These are phyloP conservation scores for Nicotiana sylvestris DNA, from an alignment of 257 asterid genomes.

Conservation along the genomic window DNA sequence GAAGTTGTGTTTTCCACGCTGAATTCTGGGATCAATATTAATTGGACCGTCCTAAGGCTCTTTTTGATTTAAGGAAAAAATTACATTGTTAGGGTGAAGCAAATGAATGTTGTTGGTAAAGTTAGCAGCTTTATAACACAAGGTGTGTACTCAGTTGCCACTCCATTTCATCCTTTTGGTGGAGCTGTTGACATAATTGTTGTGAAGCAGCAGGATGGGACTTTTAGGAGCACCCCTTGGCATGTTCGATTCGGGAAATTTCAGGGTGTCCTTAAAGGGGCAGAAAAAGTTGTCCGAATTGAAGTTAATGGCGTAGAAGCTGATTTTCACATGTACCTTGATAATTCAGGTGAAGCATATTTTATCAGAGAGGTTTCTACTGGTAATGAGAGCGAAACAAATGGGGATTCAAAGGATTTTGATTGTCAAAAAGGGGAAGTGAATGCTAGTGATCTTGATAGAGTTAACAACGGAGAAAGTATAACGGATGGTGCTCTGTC, in stretches of 20 bases:
- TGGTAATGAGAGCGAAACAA: constrained; percentile 32
- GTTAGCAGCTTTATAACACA: constrained; percentile 67
- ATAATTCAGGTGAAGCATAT: constrained; percentile 86
- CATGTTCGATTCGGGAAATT: constrained; percentile 89
- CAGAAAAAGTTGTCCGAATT: constrained; percentile 70
- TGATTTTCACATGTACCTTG: constrained; percentile 73
- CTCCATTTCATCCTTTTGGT: constrained; percentile 94
- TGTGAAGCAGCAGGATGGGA: constrained; percentile 77
- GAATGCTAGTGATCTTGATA: constrained; percentile 14
- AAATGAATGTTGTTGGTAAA: constrained; percentile 83
- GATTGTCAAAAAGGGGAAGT: constrained; percentile 27
- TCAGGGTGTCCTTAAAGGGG: constrained; percentile 87
- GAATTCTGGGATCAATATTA: not conserved
- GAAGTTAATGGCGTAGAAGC: constrained; percentile 84
- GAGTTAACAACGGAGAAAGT: constrained; percentile 19
- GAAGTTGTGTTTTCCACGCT: not conserved
- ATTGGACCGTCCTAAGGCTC: not conserved
- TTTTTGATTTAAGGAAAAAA: too few relatives aligned
- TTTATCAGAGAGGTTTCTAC: constrained; percentile 60
- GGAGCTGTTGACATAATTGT: constrained; percentile 87
- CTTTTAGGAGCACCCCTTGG: constrained; percentile 86
- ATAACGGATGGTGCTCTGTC: constrained; percentile 17
- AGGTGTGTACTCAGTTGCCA: constrained; percentile 88
- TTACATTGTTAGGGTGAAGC: constrained; percentile 10
- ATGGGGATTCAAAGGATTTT: constrained; percentile 26